Base-by-base conservation (phyloP, 257 asterid species). In the Scutellaria baicalensis region DNA sequence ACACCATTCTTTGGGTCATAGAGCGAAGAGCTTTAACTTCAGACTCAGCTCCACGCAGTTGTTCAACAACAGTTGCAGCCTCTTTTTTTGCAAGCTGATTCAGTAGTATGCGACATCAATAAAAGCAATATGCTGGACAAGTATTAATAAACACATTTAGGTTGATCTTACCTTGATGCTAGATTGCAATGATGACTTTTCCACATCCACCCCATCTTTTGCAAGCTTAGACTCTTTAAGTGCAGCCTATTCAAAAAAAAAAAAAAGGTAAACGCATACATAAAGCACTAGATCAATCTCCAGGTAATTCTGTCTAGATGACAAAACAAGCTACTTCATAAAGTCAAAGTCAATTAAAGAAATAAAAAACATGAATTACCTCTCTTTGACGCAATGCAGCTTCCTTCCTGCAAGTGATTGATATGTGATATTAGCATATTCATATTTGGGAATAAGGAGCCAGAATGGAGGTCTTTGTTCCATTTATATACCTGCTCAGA, bases 321-420 rank as follows among this genome's bases (percentile, higher is more conserved):
- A 48, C 23, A 35, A 36, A 59, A 51, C 59, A 50, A 20, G 69
- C 50, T 68, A 63, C 54, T 40, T 27, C 48, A 58, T 45, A 40
- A 71, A 75, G 67, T 71, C 54, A 35, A 73, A 74, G 72, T 78
- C 21, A 48, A 65, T 51, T 27, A 49, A 71, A 57, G 61, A 49
- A 42, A 39, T 67, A 8, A 14, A 39, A 8, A 68, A 40, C n/a
- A 35, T 38, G 14, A 71, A 68, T 75, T 74, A 93, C 99, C 96
- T 93, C 99, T 87, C 99, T 85, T 80, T 86, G 95, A 70, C 95
- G 91, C 81, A 93, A 78, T 73, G 90, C 88, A 68, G 99, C 96
- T 83, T 93, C 99, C 79, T 91, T 93, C 84, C 97, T 93, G 89
- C 75, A 81, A 66, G 77, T 78, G 55, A 74, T 65, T 33, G 56